These are phyloP conservation scores for Talaromyces piceae DNA, from an alignment of 2,329 filamentous ascomycete genomes.

Conservation along the genomic window DNA sequence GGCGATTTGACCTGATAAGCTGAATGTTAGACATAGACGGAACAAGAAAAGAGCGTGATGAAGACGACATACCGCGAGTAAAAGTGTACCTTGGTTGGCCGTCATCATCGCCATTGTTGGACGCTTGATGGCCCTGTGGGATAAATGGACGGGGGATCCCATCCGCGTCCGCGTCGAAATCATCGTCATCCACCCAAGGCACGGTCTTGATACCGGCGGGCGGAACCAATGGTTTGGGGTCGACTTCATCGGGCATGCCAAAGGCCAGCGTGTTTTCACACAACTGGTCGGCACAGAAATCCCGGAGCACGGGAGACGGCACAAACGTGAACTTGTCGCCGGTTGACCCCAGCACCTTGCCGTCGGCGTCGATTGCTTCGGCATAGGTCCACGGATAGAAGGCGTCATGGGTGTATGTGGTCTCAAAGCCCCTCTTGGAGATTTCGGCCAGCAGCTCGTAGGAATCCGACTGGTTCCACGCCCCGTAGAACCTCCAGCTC, in stretches of 20 bases:
- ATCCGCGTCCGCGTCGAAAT: neutral
- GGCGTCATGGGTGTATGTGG: conserved; percentile 22
- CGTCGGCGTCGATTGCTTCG: conserved; percentile 28
- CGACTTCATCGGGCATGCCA: conserved; percentile 23
- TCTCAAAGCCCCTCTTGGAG: conserved; percentile 33
- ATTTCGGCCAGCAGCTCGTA: conserved; percentile 23
- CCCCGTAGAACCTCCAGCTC: conserved; percentile 29
- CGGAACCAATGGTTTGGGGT: conserved; percentile 21
- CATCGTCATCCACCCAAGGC: neutral
- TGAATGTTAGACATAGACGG: neutral
- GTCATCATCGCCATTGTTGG: neutral
- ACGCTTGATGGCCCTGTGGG: neutral
- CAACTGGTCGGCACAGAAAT: conserved; percentile 22
- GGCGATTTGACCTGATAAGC: neutral
- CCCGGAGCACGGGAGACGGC: conserved; percentile 27
- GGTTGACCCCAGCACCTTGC: conserved; percentile 26
- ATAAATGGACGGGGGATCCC: neutral
- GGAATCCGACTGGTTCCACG: conserved; percentile 23
- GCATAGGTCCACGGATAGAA: conserved; percentile 28
- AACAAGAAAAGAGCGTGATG: neutral
- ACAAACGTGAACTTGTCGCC: conserved; percentile 29
- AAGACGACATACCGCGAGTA: neutral
- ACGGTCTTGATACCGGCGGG: conserved; percentile 11
- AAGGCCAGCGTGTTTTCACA: conserved; percentile 24
- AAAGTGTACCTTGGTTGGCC: neutral